phyloP scores from a whole-genome alignment of 2,329 filamentous ascomycete species.

The Thielaviopsis ethacetica region DNA sequence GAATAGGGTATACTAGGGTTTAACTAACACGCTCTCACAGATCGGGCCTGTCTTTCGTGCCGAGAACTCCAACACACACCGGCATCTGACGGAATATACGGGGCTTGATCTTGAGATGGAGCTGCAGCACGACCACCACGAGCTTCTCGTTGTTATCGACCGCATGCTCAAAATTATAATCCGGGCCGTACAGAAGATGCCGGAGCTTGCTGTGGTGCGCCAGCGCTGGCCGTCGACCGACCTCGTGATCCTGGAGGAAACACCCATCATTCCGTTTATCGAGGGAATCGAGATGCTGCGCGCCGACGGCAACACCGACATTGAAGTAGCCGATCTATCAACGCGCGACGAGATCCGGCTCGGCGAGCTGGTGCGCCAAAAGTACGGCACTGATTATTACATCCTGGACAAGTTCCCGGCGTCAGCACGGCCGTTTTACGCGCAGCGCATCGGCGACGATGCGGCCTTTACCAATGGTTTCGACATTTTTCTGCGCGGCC shows the following conservation, averaged over 20 bases:
- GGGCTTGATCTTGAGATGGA: conserved; percentile 88
- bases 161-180: conserved; percentile 62
- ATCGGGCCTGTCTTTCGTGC: conserved; percentile 82
- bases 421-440: conserved; percentile 76
- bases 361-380: conserved; percentile 69
- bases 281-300: conserved; percentile 71
- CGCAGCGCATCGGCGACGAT: conserved; percentile 68
- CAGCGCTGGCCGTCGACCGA: conserved; percentile 75
- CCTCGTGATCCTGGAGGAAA: conserved; percentile 73
- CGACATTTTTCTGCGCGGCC: conserved; percentile 84
- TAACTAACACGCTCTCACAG: conserved; percentile 11
- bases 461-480: conserved; percentile 73
- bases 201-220: conserved; percentile 65
- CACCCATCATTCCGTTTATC: conserved; percentile 62
- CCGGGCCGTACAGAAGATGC: conserved; percentile 25
- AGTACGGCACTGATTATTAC: conserved; percentile 81
- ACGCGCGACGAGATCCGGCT: conserved; percentile 79
- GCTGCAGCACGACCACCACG: conserved; percentile 77
- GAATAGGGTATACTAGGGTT: background rate
- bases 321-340: conserved; percentile 58
- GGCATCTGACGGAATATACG: conserved; percentile 88
- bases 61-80: conserved; percentile 89
- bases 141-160: conserved; percentile 67
- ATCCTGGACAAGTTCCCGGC: conserved; percentile 86
- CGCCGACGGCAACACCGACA: conserved; percentile 61